Evolutionary conservation across 2,329 filamentous ascomycete genomes (phyloP), one percentile per base, ranked within the genome.

Genomic region (Sphaerulina musiva): DNA sequence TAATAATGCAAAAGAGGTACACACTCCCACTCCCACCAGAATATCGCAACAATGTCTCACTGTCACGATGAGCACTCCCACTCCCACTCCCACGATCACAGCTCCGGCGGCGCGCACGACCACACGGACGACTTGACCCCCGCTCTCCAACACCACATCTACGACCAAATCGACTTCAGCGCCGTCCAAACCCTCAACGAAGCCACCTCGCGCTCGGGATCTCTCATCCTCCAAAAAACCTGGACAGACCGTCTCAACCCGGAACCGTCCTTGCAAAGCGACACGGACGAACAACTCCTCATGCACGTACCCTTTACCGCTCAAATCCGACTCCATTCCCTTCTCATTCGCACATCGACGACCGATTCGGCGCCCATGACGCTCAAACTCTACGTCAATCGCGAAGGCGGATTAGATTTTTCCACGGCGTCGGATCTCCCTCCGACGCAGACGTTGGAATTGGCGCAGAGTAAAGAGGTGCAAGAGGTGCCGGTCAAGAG

Each of bases 271-370:
- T 78, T 98, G 31, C 81, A 80, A 65, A 95, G 89, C 67, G 88
- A 95, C 68, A 84, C 85, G 0, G 93, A 97, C 69, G 90, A 95
- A 75, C 90, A 98, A 75, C 73, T 98, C n/a, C 75, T 98, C 53
- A 89, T 98, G 79, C 85, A 86, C 59, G 80, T 97, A 38, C 93
- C 93, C 87, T 98, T 98, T 74, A 91, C 90, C 1, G 91, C 88
- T 46, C 91, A 96, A 72, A 83, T 96, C 56, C 95, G 95, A 67
- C 83, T 98, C 1, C 91, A 97, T 74, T 85, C 87, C 26, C 84
- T 98, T 67, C 79, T 96, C 23, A 74, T 98, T 55, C 89, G 92
- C 68, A 88, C 89, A 2, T 89, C 87, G 1, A 77, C 82, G 41
- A 82, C 84, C 6, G 69, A 76, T 51, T 82, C 80, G 23, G 89